These are phyloP conservation scores for Phytopythium montanum DNA, from an alignment of 352 stramenopile genomes.

Conservation along the genomic window DNA sequence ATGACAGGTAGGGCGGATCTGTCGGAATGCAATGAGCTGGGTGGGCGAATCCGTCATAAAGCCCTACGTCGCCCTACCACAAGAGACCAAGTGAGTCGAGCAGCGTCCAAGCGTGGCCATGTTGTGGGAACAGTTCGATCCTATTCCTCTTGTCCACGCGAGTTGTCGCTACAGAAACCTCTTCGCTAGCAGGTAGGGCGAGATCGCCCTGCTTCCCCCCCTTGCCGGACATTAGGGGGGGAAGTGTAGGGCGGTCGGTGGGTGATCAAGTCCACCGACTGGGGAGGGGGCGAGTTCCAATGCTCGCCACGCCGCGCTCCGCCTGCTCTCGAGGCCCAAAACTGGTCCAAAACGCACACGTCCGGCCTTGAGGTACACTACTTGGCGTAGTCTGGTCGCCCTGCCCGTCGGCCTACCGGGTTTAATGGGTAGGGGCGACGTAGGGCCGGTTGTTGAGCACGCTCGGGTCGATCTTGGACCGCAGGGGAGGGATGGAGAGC, in stretches of 20 bases:
- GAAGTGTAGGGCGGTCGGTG: background rate
- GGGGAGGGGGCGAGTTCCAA: conserved; percentile 46
- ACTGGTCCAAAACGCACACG: conserved; percentile 26
- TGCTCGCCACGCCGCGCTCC: conserved; percentile 18
- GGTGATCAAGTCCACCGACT: conserved; percentile 12
- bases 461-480: conserved; percentile 74
- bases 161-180: background rate
- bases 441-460: conserved; percentile 46
- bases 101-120: background rate
- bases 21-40: too few relatives aligned
- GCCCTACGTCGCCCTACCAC: too few relatives aligned
- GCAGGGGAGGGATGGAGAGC: conserved; percentile 68
- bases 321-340: conserved; percentile 13
- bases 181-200: too few relatives aligned
- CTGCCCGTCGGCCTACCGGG: background rate
- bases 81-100: too few relatives aligned
- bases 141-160: background rate
- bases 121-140: background rate
- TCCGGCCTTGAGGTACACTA: conserved; percentile 6
- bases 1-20: too few relatives aligned
- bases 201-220: background rate
- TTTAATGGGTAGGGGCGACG: conserved; percentile 49
- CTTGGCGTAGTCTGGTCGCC: background rate
- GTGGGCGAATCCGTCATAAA: too few relatives aligned
- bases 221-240: background rate